Percentiles rank a stretch among this genome's conserved stretches.
Conservation (phyloP, 2,329 filamentous ascomycete species). For the Pseudopyrenochaeta lycopersici region DNA sequence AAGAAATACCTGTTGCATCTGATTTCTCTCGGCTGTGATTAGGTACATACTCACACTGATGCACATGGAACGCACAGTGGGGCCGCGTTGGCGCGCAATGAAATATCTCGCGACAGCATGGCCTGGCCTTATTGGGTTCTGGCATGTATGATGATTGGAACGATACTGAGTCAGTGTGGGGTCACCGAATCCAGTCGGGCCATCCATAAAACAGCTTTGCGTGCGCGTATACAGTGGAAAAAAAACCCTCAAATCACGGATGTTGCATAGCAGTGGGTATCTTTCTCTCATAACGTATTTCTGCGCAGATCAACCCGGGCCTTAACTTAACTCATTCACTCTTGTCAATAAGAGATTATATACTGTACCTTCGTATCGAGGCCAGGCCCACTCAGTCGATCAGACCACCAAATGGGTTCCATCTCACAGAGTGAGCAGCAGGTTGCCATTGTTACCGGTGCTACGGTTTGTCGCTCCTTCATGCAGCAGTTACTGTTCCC, state of each 20-base stretch:
- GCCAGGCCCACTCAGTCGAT: not conserved
- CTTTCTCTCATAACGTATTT: not conserved
- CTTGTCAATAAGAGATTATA: not conserved
- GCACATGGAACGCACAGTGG: not conserved
- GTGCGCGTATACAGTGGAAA: not conserved
- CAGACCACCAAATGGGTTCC: constrained; percentile 9
- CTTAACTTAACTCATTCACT: not conserved
- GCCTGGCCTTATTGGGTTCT: not conserved
- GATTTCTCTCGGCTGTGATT: too few relatives aligned
- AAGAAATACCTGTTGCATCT: too few relatives aligned
- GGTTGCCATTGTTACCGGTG: constrained; percentile 55
- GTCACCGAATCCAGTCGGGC: not conserved
- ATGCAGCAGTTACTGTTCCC: not conserved
- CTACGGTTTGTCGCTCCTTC: constrained; percentile 45
- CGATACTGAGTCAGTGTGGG: not conserved
- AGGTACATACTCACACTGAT: not conserved
- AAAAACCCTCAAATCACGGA: too few relatives aligned
- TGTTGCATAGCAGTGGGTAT: not conserved
- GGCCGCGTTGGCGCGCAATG: not conserved
- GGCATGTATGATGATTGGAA: not conserved
- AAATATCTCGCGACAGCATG: not conserved
- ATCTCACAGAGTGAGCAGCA: constrained; percentile 15
- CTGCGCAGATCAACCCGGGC: not conserved
- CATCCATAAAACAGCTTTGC: not conserved
- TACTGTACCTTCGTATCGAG: not conserved